These are phyloP conservation scores for Rubus idaeus DNA, from an alignment of 306 rosid genomes.

Conservation along the genomic window DNA sequence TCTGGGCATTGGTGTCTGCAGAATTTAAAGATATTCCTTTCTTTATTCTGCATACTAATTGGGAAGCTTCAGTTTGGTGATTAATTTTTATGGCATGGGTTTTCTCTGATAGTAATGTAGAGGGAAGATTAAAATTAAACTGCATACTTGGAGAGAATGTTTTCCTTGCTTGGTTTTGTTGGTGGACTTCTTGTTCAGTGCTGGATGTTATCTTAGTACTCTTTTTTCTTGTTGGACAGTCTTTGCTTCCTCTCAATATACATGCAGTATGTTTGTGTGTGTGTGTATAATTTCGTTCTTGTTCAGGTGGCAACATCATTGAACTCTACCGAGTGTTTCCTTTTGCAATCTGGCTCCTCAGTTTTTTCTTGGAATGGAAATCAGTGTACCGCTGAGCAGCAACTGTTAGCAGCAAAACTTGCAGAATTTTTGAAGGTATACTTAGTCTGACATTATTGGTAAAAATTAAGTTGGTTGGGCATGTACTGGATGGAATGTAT, in stretches of 20 bases:
- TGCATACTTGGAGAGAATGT: not conserved
- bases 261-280: not conserved
- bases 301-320: constrained; percentile 80
- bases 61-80: not conserved
- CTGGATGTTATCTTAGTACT: not conserved
- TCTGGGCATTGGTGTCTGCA: not conserved
- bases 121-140: not conserved
- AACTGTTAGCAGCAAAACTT: constrained; percentile 84
- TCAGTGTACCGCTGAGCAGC: constrained; percentile 87
- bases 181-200: not conserved
- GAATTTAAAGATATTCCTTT: not conserved
- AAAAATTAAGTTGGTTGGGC: not conserved
- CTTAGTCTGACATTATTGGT: not conserved
- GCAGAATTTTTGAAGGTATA: constrained; percentile 88
- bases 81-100: not conserved
- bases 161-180: not conserved
- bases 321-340: constrained; percentile 79
- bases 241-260: not conserved
- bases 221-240: not conserved
- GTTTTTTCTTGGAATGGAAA: constrained; percentile 93
- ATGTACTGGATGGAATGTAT: not conserved
- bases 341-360: constrained; percentile 92
- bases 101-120: not conserved
- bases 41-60: not conserved
- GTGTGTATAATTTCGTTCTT: constrained; percentile 17